These are phyloP conservation scores for Cutaneotrichosporon mucoides DNA, from an alignment of 1,284 basidiomycete species.

Conservation along the genomic window DNA sequence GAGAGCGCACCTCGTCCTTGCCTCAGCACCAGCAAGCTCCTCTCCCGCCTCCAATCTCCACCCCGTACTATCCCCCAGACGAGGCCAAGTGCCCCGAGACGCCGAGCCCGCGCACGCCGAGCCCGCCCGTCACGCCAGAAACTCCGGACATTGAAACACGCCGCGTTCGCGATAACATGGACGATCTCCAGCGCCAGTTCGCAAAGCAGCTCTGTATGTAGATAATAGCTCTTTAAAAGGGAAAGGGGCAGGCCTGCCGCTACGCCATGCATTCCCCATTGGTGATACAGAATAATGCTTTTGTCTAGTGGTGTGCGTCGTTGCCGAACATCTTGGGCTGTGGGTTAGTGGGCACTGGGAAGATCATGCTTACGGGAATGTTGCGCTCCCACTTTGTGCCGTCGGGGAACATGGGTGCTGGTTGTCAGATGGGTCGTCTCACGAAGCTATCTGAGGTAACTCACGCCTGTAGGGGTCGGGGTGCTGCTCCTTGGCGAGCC, in stretches of 20 bases:
- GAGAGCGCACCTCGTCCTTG: not conserved
- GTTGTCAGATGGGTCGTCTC: conserved; percentile 9
- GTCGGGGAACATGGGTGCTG: conserved; percentile 71
- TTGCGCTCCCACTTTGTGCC: conserved; percentile 73
- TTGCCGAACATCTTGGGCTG: conserved; percentile 10
- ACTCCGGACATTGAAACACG: conserved; percentile 3
- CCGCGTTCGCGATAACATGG: conserved; percentile 1
- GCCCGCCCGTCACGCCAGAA: not conserved
- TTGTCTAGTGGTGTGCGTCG: conserved; percentile 8
- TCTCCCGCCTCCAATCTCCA: not conserved
- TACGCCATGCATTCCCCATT: conserved; percentile 15
- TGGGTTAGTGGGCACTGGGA: not conserved
- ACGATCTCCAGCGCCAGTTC: conserved; percentile 3
- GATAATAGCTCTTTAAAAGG: not conserved
- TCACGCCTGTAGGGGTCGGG: conserved; percentile 89
- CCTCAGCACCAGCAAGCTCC: not conserved
- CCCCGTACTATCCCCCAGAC: not conserved
- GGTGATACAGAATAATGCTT: conserved; percentile 11
- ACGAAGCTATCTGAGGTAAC: conserved; percentile 31
- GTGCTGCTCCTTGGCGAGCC: conserved; percentile 65
- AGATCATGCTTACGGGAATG: conserved; percentile 47
- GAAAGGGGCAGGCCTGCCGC: not conserved
- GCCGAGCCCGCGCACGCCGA: conserved; percentile 1
- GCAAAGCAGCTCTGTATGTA: conserved; percentile 4
- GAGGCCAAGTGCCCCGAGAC: not conserved